Evolutionary conservation across 768 basidiomycete species (phyloP).

Genomic region (Termitomyces sp.): DNA sequence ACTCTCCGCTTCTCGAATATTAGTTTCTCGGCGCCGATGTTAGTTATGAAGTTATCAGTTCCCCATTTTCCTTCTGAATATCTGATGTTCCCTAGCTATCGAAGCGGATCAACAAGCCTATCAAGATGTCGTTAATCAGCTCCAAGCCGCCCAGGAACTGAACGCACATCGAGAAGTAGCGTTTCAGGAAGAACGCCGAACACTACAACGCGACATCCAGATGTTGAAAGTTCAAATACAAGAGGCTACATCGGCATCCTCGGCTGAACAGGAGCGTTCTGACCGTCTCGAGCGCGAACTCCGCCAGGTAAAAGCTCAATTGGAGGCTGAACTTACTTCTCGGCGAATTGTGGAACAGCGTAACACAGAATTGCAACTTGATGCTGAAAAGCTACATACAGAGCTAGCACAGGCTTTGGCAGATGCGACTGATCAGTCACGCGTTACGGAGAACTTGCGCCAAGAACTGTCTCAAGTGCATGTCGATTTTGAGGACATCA

Average conservation of each 20-base stretch:
- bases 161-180: constrained; percentile 50
- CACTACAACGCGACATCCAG: constrained; percentile 50
- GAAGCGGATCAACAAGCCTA: constrained; percentile 75
- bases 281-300: constrained; percentile 61
- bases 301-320: constrained; percentile 52
- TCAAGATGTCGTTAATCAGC: constrained; percentile 64
- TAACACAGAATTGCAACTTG: constrained; percentile 47
- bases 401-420: constrained; percentile 53
- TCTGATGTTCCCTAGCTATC: constrained; percentile 38
- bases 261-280: constrained; percentile 44
- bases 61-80: background rate
- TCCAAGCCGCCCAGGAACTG: constrained; percentile 53
- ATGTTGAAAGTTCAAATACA: constrained; percentile 42
- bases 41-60: constrained; percentile 23
- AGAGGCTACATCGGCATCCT: constrained; percentile 29
- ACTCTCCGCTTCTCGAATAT: constrained; percentile 68
- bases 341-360: constrained; percentile 61
- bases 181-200: constrained; percentile 53
- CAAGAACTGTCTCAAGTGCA: constrained; percentile 59
- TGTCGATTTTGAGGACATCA: constrained; percentile 62
- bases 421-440: constrained; percentile 65
- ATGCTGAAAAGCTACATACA: constrained; percentile 49
- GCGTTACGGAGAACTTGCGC: constrained; percentile 49
- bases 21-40: constrained; percentile 68
- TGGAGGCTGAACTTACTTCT: constrained; percentile 57